Evolutionary conservation across 1,139 yeast species (phyloP), one percentile per base, ranked within the genome.

Genomic region (Suhomyces anneliseae): DNA sequence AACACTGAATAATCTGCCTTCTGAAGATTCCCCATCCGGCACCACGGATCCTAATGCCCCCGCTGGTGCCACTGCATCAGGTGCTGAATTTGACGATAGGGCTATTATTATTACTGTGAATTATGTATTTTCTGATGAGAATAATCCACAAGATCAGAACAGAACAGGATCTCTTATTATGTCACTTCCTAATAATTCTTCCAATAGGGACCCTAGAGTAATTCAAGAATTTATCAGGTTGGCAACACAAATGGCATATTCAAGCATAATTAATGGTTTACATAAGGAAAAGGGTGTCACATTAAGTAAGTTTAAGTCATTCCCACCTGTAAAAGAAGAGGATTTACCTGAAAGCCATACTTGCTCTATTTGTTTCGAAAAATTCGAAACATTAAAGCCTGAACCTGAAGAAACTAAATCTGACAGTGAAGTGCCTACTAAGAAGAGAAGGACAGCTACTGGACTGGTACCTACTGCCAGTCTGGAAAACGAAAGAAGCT

Each of bases 321-420:
- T 82, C 49, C 79, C 80, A 3, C 60, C 67, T 0, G 65, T 69
- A 37, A 53, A 58, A 5, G 47, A 64, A 1, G 56, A 58, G 1
- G 74, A 72, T 2, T 51, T 73, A 31, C 55, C 51, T 1, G 70
- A 67, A 6, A 64, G 65, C n/a, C 61, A 58, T 11, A 66, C 66
- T 4, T 86, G 93, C 57, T 72, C 89, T n/a, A 83, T 86, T 36
- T 86, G 93, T 62, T 84, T 82, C 56, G 92, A 85, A 34, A 69
- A 70, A 11, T 84, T 74, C 57, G 76, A 57, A 15, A 40, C 19
- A 37, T 39, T 60, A 52, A 12, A 33, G 11, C 10, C 40, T 44
- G 46, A 50, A 29, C 41, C 12, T 15, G 38, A 40, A 35, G 43
- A 46, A 31, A 44, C 54, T 44, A 48, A 50, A 50, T 47, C 46